Evolutionary conservation across 768 basidiomycete genomes (phyloP), one percentile per base, ranked within the genome.

Genomic region (Boletellus sp.): DNA sequence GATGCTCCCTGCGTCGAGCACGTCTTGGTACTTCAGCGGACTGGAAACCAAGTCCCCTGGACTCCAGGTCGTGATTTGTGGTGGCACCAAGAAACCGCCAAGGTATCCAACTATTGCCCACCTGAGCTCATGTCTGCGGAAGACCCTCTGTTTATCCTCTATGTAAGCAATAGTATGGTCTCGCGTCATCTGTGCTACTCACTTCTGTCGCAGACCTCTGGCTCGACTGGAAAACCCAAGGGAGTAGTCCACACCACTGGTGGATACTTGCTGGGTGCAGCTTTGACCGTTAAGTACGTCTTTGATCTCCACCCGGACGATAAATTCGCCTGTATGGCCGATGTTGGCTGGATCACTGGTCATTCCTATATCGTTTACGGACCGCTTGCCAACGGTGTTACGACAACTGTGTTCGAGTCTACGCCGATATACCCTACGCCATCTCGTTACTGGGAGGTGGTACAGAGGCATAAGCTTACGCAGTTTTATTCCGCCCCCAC

Each of bases 291-390:
- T 69, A 96, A 97, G 73, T 97, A 95, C 68, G 91, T 96, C 54
- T 99, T 97, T 65, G 95, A 99, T 67, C 82, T 97, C 19, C 95
- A 99, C 69, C 84, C 87, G n/a, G 93, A 90, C 52, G 95, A 97
- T 73, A 84, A 79, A 58, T 97, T 94, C 68, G 96, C 86, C 1
- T 98, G 95, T 76, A 94, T 97, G 94, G 95, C 95, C 50, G 95
- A 99, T 64, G 79, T 99, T 45, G 95, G 95, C 60, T 98, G 95
- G 95, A 95, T 98, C 73, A 98, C 95, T 3, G 94, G 94, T 16
- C 93, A 96, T 72, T 90, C 89, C 72, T 90, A 97, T 73, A 97
- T 98, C 64, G 79, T 97, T 57, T 97, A 97, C 69, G 95, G 95
- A 13, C 95, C 95, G 3, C 85, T 97, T 45, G 73, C 78, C n/a